A percentile compares a stretch with the other conserved stretches of the same genome.
Conservation (phyloP, 805 yeast species). For the Limtongia smithiae region DNA sequence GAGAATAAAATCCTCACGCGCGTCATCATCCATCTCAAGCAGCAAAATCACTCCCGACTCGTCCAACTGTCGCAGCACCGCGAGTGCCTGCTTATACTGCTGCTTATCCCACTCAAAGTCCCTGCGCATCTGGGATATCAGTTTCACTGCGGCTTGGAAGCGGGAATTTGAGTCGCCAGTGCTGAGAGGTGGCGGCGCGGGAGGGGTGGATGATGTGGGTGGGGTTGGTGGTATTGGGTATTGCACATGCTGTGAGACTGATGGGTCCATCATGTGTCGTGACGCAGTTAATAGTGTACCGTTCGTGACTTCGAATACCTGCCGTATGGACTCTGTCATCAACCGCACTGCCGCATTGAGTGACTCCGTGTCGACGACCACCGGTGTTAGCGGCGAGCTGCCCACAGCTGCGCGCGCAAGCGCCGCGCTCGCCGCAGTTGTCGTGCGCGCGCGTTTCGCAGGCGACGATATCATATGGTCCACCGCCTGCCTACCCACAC, state of each 20-base stretch:
- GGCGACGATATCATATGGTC: no score
- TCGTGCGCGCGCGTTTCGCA: neutral
- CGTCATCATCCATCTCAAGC: constrained; percentile 25
- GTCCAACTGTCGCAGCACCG: constrained; percentile 9
- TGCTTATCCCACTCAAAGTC: constrained; percentile 13
- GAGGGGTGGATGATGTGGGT: no score
- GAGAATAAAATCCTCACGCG: constrained; percentile 20
- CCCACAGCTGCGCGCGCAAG: no score
- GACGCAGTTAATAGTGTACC: no score
- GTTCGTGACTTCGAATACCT: no score
- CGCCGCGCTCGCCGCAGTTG: neutral
- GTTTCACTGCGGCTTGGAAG: constrained; percentile 6
- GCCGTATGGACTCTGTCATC: constrained; percentile 9
- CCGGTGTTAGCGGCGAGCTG: no score
- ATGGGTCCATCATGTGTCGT: no score
- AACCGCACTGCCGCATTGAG: constrained; percentile 9
- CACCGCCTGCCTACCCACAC: no score
- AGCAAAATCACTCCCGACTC: constrained; percentile 16
- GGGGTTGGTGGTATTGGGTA: no score
- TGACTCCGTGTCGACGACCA: constrained; percentile 7
- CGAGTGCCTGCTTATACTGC: constrained; percentile 15
- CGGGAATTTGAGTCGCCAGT: constrained; percentile 3
- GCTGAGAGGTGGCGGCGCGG: constrained; percentile 2
- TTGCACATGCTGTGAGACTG: no score
- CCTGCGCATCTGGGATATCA: constrained; percentile 20